These are phyloP conservation scores for Berkeleyomyces rouxiae DNA, from an alignment of 2,329 filamentous ascomycete species.

Conservation along the genomic window DNA sequence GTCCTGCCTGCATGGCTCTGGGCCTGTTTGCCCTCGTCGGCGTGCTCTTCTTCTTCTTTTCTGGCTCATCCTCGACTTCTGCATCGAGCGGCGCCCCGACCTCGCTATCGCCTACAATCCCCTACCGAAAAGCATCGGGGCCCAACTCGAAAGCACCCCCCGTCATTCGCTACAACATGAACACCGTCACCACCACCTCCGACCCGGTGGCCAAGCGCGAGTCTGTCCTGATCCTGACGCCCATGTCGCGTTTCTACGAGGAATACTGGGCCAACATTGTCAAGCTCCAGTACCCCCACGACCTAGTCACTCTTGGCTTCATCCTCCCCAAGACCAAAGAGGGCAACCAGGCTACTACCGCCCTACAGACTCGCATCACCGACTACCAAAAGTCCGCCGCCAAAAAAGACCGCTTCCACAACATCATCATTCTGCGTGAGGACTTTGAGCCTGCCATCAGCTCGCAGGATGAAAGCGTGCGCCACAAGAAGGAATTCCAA, in stretches of 20 bases:
- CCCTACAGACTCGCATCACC: conserved; percentile 68
- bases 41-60: conserved; percentile 48
- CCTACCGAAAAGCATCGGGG: conserved; percentile 41
- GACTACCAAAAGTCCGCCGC: conserved; percentile 66
- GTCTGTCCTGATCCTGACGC: conserved; percentile 78
- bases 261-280: conserved; percentile 91
- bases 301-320: conserved; percentile 87
- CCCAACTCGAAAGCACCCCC: conserved; percentile 46
- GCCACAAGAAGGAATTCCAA: conserved; percentile 84
- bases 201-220: conserved; percentile 66
- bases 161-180: conserved; percentile 84
- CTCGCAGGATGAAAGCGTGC: conserved; percentile 72
- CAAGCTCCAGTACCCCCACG: conserved; percentile 73
- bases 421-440: conserved; percentile 84
- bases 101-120: conserved; percentile 24
- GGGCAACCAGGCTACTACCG: conserved; percentile 69
- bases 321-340: conserved; percentile 90
- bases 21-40: conserved; percentile 56
- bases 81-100: conserved; percentile 25
- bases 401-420: conserved; percentile 71
- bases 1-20: conserved; percentile 54
- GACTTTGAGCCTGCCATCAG: conserved; percentile 72
- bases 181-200: conserved; percentile 72
- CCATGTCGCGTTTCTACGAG: conserved; percentile 83
- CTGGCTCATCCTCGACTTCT: conserved; percentile 26